Base-by-base conservation (phyloP, 768 basidiomycete genomes). In the Phallus indusiatus region DNA sequence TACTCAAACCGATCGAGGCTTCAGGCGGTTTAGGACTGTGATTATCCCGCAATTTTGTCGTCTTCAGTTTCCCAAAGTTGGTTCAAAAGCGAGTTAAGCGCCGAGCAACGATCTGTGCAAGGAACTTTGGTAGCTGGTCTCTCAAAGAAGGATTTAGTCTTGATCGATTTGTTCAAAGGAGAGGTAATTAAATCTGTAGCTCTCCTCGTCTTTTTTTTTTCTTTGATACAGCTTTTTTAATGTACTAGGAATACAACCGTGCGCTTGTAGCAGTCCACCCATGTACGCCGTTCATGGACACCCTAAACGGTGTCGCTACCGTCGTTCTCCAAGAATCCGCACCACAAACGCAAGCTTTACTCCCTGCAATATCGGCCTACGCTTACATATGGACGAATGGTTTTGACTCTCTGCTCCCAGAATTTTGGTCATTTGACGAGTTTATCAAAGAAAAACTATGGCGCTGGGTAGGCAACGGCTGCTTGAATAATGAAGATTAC, bases 21-120 rank as follows among this genome's bases (percentile, higher is more conserved):
- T 42, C 14, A 59, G 52, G 47, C 18, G 37, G 60, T 56, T 58
- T 63, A 88, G 85, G 59, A 65, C 47, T 83, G 76, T 47, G 91
- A 93, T 67, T 97, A 95, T 66, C 94, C 94, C 0, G 94, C 85
- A 0, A 77, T 96, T 22, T 67, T 95, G 11, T 82, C 88, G 1
- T 80, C 79, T 56, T 70, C 73, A 4, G 71, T 74, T 59, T 81
- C 82, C 47, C 66, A 72, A 46, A 63, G 60, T 1, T 67, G 88
- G 11, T 77, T 86, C 37, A 67, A 57, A 3, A 71, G 72, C 11
- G 76, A 81, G 7, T 72, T 90, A n/a, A 66, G 67, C 1, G 68
- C 63, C 1, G 85, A 88, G 53, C 88, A 93, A 53, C 76, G 75
- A 49, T 81, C 75, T 18, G 91, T 95, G 0, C 78, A 86, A 50